These are phyloP conservation scores for Leonotis leonurus DNA, from an alignment of 257 asterid species.

Conservation along the genomic window DNA sequence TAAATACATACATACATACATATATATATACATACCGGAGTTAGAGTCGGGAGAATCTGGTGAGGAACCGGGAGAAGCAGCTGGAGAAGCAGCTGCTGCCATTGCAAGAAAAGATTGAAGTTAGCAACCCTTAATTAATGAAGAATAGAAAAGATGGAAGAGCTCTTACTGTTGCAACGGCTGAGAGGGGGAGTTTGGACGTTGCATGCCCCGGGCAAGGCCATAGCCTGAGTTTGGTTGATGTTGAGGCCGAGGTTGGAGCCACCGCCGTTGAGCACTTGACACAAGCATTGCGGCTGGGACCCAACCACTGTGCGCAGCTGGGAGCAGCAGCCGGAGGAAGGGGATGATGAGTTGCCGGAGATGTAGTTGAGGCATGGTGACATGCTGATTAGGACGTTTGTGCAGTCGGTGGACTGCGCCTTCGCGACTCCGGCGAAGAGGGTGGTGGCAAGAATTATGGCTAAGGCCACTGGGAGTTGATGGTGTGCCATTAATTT, in stretches of 20 bases:
- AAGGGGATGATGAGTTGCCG: slow-evolving; percentile 58
- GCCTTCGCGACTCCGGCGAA: slow-evolving; percentile 31
- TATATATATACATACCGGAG: slow-evolving; percentile 20
- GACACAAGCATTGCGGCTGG: slow-evolving; percentile 69
- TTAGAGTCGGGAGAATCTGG: slow-evolving; percentile 38
- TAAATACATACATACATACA: no score
- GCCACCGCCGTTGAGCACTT: slow-evolving; percentile 58
- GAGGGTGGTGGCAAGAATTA: slow-evolving; percentile 29
- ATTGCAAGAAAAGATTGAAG: neutral
- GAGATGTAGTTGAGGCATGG: slow-evolving; percentile 80
- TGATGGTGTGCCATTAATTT: slow-evolving; percentile 46
- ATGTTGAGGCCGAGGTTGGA: slow-evolving; percentile 52
- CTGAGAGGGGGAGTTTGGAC: slow-evolving; percentile 63
- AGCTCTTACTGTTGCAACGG: slow-evolving; percentile 45
- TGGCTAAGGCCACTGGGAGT: slow-evolving; percentile 20
- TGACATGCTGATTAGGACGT: slow-evolving; percentile 65
- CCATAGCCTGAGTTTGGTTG: slow-evolving; percentile 75
- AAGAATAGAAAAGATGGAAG: neutral
- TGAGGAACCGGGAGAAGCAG: slow-evolving; percentile 44
- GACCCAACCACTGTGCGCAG: slow-evolving; percentile 51
- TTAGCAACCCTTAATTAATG: neutral
- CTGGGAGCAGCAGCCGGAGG: slow-evolving; percentile 66
- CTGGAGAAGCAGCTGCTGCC: slow-evolving; percentile 62
- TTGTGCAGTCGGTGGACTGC: slow-evolving; percentile 62
- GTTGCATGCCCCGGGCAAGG: slow-evolving; percentile 61